Base-by-base conservation (phyloP, 371 early-diverging fungal genomes). In the Umbelopsis sp. region DNA sequence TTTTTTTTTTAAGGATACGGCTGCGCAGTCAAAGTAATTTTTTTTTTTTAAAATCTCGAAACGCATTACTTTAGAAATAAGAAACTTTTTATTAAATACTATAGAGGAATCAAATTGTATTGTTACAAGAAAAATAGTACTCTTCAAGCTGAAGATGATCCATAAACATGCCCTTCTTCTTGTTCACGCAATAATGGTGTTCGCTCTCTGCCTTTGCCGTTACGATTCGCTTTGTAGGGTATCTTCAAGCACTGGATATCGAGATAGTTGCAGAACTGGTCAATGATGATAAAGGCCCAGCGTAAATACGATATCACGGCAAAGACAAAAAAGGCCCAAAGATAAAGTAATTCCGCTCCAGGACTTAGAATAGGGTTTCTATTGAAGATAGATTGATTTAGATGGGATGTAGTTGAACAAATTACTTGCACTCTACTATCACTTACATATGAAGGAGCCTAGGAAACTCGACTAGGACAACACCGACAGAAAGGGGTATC, bases 221-320 rank as follows among this genome's bases (percentile, higher is more conserved):
- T 57, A 35, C 57, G 57, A 35, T 57, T 57, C 7, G 57, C 11
- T 35, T 57, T 57, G 52, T 80, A 69, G 70, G 88, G 88, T 74
- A 95, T 95, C 50, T 86, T 75, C 57, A 96, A 82, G 72, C 97
- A 96, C 65, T 89, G 85, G 80, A 96, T 96, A 67, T 88, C 89
- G 50, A 96, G 83, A 72, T 88, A 89, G 29, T 83, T 82, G 77
- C 96, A 96, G 81, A 96, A 94, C 63, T 91, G 89, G 69, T 92
- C 87, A 73, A 96, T 94, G 69, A 96, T 94, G 50, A 90, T 74
- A 48, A 84, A 69, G 20, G 93, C 92, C 95, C 95, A 96, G 74
- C 91, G 91, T 69, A 86, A 66, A 74, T 95, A 95, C 29, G 90
- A 89, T 14, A 90, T 77, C 38, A 80, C 70, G 29, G 86, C 86